These are phyloP conservation scores for Penicillium thymicola DNA, from an alignment of 2,329 filamentous ascomycete species.

Conservation along the genomic window DNA sequence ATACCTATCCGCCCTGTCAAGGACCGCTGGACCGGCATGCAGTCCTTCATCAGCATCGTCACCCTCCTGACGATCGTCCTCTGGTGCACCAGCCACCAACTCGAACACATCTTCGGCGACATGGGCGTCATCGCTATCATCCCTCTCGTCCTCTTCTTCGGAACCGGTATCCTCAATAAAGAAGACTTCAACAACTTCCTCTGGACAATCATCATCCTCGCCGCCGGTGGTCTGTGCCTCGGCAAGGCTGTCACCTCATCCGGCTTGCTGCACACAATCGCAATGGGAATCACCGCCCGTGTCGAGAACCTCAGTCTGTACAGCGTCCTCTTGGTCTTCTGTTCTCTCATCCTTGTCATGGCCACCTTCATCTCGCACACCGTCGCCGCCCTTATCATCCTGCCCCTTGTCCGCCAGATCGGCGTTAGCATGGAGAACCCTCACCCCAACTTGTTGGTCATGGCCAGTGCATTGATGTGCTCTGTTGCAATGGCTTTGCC, in stretches of 20 bases:
- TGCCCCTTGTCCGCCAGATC: slow-evolving; percentile 85
- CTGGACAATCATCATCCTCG: slow-evolving; percentile 99
- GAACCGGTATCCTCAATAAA: slow-evolving; percentile 91
- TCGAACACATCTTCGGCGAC: slow-evolving; percentile 85
- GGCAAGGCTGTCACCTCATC: slow-evolving; percentile 94
- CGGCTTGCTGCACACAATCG: slow-evolving; percentile 85
- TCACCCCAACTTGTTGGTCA: slow-evolving; percentile 90
- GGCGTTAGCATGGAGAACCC: slow-evolving; percentile 81
- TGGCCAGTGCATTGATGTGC: slow-evolving; percentile 94
- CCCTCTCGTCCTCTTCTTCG: slow-evolving; percentile 93
- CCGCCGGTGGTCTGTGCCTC: slow-evolving; percentile 85
- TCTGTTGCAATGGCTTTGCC: slow-evolving; percentile 96
- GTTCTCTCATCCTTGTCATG: slow-evolving; percentile 78
- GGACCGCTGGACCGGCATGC: slow-evolving; percentile 80
- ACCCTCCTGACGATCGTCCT: slow-evolving; percentile 81
- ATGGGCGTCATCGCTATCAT: slow-evolving; percentile 99
- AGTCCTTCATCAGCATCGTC: slow-evolving; percentile 87
- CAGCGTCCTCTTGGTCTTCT: slow-evolving; percentile 80
- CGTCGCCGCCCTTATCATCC: slow-evolving; percentile 89
- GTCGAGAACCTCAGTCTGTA: slow-evolving; percentile 82
- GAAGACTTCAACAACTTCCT: slow-evolving; percentile 99
- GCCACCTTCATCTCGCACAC: slow-evolving; percentile 98
- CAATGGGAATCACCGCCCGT: slow-evolving; percentile 66
- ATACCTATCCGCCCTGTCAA: slow-evolving; percentile 86
- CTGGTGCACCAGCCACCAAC: slow-evolving; percentile 89